Conservation (phyloP, 805 yeast genomes). For the Candida gorgasii region DNA sequence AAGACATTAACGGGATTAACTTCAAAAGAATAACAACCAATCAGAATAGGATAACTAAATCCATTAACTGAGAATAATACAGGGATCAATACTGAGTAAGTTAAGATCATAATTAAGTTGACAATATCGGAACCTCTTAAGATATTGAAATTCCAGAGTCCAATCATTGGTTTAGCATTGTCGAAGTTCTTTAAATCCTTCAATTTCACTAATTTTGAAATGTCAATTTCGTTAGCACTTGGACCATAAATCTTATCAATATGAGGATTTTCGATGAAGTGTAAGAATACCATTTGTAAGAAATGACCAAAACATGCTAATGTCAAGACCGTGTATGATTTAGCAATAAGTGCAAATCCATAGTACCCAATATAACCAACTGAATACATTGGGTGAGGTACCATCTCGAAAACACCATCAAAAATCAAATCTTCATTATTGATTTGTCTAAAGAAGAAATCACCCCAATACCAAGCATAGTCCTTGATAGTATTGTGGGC, state of each 20-base stretch:
- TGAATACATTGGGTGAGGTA: constrained; percentile 92
- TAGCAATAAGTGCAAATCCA: constrained; percentile 76
- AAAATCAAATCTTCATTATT: constrained; percentile 67
- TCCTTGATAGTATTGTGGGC: constrained; percentile 89
- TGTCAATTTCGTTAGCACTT: constrained; percentile 37
- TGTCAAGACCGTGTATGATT: constrained; percentile 66
- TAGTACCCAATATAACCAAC: constrained; percentile 87
- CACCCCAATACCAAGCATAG: constrained; percentile 96
- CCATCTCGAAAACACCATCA: constrained; percentile 87
- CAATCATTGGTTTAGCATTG: constrained; percentile 52
- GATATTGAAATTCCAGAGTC: constrained; percentile 61
- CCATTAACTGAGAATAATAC: constrained; percentile 23
- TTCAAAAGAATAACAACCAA: not conserved
- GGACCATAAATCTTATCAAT: constrained; percentile 76
- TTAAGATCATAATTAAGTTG: constrained; percentile 43
- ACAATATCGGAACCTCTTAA: constrained; percentile 65
- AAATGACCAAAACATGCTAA: constrained; percentile 77
- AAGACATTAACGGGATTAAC: constrained; percentile 27
- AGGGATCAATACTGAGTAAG: constrained; percentile 47
- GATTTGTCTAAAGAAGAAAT: constrained; percentile 76
- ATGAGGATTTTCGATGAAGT: constrained; percentile 81
- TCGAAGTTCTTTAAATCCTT: constrained; percentile 48
- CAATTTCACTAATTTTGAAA: constrained; percentile 42
- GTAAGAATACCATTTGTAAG: constrained; percentile 72
- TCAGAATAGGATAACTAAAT: not conserved